Conservation (phyloP, 352 stramenopile genomes). For the Pythium brassicae region DNA sequence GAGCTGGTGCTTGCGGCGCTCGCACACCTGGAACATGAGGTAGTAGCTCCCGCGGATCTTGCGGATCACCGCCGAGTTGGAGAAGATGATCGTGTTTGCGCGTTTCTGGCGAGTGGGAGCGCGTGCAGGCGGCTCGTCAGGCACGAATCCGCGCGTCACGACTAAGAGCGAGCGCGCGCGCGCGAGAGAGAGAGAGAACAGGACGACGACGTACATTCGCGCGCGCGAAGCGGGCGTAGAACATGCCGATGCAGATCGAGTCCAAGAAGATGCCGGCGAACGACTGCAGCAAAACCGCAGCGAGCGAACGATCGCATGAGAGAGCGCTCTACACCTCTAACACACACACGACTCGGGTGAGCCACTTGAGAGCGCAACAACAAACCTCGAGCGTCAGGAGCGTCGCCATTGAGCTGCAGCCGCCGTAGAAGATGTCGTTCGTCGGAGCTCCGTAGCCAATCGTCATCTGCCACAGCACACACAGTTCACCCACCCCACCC, state of each 20-base stretch:
- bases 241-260: slow-evolving; percentile 86
- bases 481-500: too few species aligned
- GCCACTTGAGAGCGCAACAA: too few species aligned
- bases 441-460: slow-evolving; percentile 83
- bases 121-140: too few species aligned
- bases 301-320: background rate
- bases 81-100: slow-evolving; percentile 86
- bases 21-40: slow-evolving; percentile 91
- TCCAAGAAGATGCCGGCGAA: slow-evolving; percentile 84
- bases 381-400: slow-evolving; percentile 79
- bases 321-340: too few species aligned
- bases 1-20: slow-evolving; percentile 86
- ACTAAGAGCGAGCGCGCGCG: background rate
- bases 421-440: slow-evolving; percentile 88
- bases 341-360: background rate
- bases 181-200: too few species aligned
- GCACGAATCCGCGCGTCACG: background rate
- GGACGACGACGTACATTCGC: slow-evolving; percentile 55
- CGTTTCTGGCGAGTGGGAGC: slow-evolving; percentile 46
- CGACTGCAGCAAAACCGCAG: slow-evolving; percentile 29
- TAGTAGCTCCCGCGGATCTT: slow-evolving; percentile 88
- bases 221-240: slow-evolving; percentile 78
- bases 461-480: slow-evolving; percentile 57
- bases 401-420: slow-evolving; percentile 73
- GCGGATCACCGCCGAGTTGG: slow-evolving; percentile 80